Base-by-base conservation (phyloP, 2,329 filamentous ascomycete species). In the Hymenoscyphus fraxineus region DNA sequence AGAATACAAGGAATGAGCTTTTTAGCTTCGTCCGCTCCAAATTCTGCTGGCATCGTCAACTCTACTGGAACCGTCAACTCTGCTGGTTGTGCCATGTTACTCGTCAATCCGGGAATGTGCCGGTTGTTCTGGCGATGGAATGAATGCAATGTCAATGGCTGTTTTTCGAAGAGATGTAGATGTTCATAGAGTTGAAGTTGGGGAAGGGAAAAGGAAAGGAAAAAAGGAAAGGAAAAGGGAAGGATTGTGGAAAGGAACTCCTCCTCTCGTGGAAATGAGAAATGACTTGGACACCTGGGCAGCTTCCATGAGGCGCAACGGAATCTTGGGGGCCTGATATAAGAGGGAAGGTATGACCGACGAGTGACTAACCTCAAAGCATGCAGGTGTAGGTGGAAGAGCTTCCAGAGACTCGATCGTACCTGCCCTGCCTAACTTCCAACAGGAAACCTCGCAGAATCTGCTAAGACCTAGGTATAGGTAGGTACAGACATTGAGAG, bases 1-100 rank as follows among this genome's bases (percentile, higher is more conserved):
- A 60, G 59, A 10, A 60, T 60, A 13, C 32, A 51, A 12, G 44
- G 40, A 12, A 60, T 5, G 32, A 60, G 59, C 2, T 51, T 13
- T 15, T 16, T 6, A 10, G 59, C 59, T 32, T 60, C 22, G 31
- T 3, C 59, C 22, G 19, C 40, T 6, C 41, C 59, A 44, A 60
- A 60, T 35, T 60, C 59, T 54, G 44, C n/a, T 51, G 16, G 35
- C 1, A 35, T 6, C 9, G 35, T 35, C 35, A 35, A 27, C 27
- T 27, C 27, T 27, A 3, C 27, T 27, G 27, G 16, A 4, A 35
- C 4, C 9, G 35, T 35, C 35, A 35, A 27, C 27, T 27, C 27
- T 27, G 27, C 27, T 27, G 27, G 16, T 51, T 19, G 19, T 51
- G 44, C 19, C 44, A 51, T 51, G 44, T 3, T 19, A 12, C 22